Percentiles rank a stretch among this genome's conserved stretches.
phyloP scores from a whole-genome alignment of 257 asterid genomes.

The Solanum infundibuliforme region DNA sequence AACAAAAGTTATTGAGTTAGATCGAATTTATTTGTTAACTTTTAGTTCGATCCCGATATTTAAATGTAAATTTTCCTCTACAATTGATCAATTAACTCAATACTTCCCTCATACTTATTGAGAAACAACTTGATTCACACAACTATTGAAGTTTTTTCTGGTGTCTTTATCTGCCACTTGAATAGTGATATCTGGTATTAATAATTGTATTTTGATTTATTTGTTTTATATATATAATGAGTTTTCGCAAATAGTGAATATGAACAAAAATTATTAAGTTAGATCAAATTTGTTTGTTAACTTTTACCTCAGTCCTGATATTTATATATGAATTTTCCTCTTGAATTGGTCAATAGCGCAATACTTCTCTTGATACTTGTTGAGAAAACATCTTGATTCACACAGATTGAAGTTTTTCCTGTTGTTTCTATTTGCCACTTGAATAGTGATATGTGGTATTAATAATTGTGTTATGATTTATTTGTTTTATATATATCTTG shows the following conservation, averaged over 20 bases:
- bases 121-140: background rate
- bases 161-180: too few species aligned
- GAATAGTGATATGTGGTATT: background rate
- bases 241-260: too few species aligned
- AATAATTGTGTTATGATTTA: background rate
- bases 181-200: background rate
- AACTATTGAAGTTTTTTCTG: background rate
- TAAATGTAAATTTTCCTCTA: background rate
- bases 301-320: too few species aligned
- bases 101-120: background rate
- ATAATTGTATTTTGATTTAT: too few species aligned
- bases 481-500: too few species aligned
- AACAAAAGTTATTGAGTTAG: background rate
- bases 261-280: too few species aligned
- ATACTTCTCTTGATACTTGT: background rate
- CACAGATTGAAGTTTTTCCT: background rate
- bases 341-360: background rate
- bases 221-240: too few species aligned
- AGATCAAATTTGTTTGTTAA: too few species aligned
- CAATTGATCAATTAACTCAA: background rate
- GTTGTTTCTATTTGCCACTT: background rate
- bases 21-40: background rate
- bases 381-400: background rate
- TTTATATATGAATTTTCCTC: background rate
- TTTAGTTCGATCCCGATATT: accelerated